Evolutionary conservation across 805 yeast genomes (phyloP).

Genomic region (Kuraishia capsulata): DNA sequence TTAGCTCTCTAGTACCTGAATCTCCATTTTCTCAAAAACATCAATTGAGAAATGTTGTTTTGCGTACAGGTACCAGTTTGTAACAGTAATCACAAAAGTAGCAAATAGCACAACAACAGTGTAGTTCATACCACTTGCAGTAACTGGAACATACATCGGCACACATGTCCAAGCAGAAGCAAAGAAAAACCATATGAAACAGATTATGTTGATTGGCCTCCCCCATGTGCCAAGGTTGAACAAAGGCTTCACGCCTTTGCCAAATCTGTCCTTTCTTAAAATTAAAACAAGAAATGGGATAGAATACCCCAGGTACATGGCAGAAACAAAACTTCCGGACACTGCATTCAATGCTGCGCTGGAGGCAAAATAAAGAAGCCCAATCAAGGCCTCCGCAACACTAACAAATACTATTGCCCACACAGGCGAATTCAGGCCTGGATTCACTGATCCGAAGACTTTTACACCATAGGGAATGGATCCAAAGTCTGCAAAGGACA

Average conservation of each 20-base stretch:
- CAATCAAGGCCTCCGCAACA: slow-evolving; percentile 4
- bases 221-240: background rate
- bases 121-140: background rate
- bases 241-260: background rate
- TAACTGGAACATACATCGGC: background rate
- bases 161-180: background rate
- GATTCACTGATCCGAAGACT: slow-evolving; percentile 9
- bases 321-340: background rate
- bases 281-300: background rate
- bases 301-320: background rate
- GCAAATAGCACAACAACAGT: background rate
- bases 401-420: slow-evolving; percentile 8
- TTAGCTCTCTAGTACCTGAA: no score
- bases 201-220: background rate
- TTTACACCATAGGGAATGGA: slow-evolving; percentile 11
- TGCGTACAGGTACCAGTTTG: slow-evolving; percentile 13
- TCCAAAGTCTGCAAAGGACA: slow-evolving; percentile 13
- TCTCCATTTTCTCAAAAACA: no score
- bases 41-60: slow-evolving; percentile 8
- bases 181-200: background rate
- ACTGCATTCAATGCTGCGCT: background rate
- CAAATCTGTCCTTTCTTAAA: background rate
- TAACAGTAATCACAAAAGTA: slow-evolving; percentile 11
- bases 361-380: background rate
- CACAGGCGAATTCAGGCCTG: slow-evolving; percentile 9